These are phyloP conservation scores for Ettlia oleoabundans DNA, from an alignment of 139 green algal species.

Conservation along the genomic window DNA sequence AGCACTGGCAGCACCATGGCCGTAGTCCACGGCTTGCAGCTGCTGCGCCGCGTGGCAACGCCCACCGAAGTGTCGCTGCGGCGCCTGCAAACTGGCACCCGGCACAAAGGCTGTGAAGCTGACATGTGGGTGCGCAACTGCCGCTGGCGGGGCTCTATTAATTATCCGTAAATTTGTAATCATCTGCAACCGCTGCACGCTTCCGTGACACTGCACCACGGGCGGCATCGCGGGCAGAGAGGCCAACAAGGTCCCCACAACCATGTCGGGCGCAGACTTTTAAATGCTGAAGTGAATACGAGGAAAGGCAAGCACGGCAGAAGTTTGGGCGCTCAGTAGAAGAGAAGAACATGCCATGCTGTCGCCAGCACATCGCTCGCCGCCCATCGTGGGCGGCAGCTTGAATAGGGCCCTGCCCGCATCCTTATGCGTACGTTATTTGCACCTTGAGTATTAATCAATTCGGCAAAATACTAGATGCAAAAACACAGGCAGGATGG, in stretches of 20 bases:
- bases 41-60: not conserved
- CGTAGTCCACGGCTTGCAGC: not conserved
- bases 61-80: not conserved
- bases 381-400: no score
- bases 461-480: no score
- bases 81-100: not conserved
- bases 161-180: constrained; percentile 3
- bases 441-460: no score
- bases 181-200: not conserved
- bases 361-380: no score
- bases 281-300: not conserved
- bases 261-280: not conserved
- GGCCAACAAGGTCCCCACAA: not conserved
- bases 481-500: no score
- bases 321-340: no score
- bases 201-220: not conserved
- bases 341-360: no score
- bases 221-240: not conserved
- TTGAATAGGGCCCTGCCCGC: no score
- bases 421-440: no score
- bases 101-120: not conserved
- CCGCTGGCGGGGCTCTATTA: no score
- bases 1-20: not conserved
- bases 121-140: not conserved
- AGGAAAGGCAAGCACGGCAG: not conserved